Conservation (phyloP, 1,139 yeast genomes). For the Yamadazyma sp. region DNA sequence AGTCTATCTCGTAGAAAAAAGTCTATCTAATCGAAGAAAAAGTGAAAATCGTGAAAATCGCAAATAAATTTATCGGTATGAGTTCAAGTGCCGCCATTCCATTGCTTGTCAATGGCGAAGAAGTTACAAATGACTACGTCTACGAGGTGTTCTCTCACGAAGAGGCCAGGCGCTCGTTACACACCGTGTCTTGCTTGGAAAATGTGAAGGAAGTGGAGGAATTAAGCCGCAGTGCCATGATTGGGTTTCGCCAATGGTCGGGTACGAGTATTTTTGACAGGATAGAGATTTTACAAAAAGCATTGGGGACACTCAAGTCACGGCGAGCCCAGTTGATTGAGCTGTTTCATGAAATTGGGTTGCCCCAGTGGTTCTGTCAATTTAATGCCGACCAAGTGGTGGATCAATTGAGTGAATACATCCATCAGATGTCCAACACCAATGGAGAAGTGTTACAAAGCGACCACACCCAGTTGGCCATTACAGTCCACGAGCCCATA, state of each 20-base stretch:
- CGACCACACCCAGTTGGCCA: conserved; percentile 23
- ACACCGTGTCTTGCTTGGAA: conserved; percentile 9
- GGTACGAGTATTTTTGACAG: conserved; percentile 16
- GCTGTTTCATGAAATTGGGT: conserved; percentile 36
- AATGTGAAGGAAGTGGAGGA: conserved; percentile 2
- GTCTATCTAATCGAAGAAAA: conserved; percentile 1
- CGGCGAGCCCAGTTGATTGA: conserved; percentile 18
- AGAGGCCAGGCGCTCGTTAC: not conserved
- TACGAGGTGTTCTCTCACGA: conserved; percentile 8
- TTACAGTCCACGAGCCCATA: conserved; percentile 35
- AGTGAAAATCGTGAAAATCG: not conserved
- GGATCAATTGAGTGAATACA: conserved; percentile 26
- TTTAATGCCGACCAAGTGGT: conserved; percentile 30
- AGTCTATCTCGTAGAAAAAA: too few relatives aligned
- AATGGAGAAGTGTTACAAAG: conserved; percentile 26
- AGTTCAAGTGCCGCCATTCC: conserved; percentile 11
- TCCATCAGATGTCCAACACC: conserved; percentile 19
- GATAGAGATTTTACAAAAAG: conserved; percentile 20
- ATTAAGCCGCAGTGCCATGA: conserved; percentile 21
- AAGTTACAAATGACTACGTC: conserved; percentile 9
- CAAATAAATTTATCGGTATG: not conserved
- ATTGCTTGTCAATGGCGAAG: conserved; percentile 21
- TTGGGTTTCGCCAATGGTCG: conserved; percentile 33
- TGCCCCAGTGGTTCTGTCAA: conserved; percentile 37
- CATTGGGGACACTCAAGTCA: conserved; percentile 16